Evolutionary conservation across 2,329 filamentous ascomycete genomes (phyloP).

Genomic region (Endothia cerciana): DNA sequence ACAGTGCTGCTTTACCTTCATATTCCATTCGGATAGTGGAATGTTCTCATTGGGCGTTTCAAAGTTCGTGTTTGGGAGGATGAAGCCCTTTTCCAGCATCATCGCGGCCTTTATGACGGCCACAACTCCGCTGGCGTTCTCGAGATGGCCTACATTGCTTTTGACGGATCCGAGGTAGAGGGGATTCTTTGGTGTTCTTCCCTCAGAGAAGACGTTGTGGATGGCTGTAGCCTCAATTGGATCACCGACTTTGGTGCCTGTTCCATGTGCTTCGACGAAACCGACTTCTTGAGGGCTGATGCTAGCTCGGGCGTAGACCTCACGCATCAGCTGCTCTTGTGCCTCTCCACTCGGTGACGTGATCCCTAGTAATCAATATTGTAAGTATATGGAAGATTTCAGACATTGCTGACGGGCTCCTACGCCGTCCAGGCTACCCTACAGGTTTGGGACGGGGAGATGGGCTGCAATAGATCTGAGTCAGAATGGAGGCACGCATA

Average conservation of each 20-base stretch:
- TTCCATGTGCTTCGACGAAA: conserved; percentile 40
- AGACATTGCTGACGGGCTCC: neutral
- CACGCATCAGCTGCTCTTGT: conserved; percentile 32
- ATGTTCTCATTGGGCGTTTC: conserved; percentile 31
- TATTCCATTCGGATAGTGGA: conserved; percentile 18
- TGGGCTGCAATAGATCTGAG: neutral
- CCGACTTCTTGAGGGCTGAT: conserved; percentile 23
- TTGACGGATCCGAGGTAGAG: conserved; percentile 35
- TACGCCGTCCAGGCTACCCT: neutral
- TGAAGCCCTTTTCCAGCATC: conserved; percentile 36
- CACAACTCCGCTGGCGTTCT: conserved; percentile 35
- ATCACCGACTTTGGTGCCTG: conserved; percentile 47
- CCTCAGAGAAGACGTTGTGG: conserved; percentile 29
- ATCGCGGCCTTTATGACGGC: conserved; percentile 39
- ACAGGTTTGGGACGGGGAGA: neutral
- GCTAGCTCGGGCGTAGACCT: conserved; percentile 31
- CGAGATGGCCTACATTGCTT: conserved; percentile 41
- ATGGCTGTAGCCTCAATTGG: conserved; percentile 42
- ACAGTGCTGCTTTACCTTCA: conserved; percentile 3
- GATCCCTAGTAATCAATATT: conserved; percentile 31
- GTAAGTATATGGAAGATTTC: neutral
- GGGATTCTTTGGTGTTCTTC: conserved; percentile 10
- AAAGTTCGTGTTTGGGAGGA: conserved; percentile 36
- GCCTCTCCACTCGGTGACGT: conserved; percentile 38
- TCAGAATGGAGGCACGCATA: neutral